These are phyloP conservation scores for Pseudogymnoascus sp. DNA, from an alignment of 2,329 filamentous ascomycete species.

Conservation along the genomic window DNA sequence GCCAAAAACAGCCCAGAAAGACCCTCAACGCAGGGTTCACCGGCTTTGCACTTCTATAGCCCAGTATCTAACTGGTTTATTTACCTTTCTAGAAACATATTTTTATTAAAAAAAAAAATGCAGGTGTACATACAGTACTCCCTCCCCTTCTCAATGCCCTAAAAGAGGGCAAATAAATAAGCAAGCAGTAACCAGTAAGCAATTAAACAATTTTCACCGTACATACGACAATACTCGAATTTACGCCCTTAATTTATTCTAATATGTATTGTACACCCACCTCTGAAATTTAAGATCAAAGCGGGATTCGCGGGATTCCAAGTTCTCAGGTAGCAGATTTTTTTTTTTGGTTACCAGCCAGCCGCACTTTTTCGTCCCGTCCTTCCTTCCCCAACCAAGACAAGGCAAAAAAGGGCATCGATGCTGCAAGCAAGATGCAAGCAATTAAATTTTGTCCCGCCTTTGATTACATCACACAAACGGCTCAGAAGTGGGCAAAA, in stretches of 20 bases:
- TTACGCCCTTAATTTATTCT: background rate
- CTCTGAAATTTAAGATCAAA: background rate
- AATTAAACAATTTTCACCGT: background rate
- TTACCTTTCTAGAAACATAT: background rate
- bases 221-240: too few relatives aligned
- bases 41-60: background rate
- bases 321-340: background rate
- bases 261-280: background rate
- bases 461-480: conserved; percentile 4
- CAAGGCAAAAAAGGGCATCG: too few relatives aligned
- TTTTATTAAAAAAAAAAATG: background rate
- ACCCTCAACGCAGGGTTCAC: background rate
- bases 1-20: background rate
- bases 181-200: too few relatives aligned
- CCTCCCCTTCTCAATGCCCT: background rate
- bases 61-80: conserved; percentile 6
- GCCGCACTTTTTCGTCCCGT: too few relatives aligned
- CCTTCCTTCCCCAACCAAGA: too few relatives aligned
- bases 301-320: background rate
- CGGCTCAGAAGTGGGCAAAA: background rate
- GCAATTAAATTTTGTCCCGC: background rate
- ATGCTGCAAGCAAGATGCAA: background rate
- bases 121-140: too few relatives aligned
- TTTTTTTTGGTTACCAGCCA: background rate
- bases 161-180: background rate